A percentile compares a stretch with the other conserved stretches of the same genome.
These are phyloP conservation scores for Microdochium paspali DNA, from an alignment of 2,329 filamentous ascomycete species.

Conservation along the genomic window DNA sequence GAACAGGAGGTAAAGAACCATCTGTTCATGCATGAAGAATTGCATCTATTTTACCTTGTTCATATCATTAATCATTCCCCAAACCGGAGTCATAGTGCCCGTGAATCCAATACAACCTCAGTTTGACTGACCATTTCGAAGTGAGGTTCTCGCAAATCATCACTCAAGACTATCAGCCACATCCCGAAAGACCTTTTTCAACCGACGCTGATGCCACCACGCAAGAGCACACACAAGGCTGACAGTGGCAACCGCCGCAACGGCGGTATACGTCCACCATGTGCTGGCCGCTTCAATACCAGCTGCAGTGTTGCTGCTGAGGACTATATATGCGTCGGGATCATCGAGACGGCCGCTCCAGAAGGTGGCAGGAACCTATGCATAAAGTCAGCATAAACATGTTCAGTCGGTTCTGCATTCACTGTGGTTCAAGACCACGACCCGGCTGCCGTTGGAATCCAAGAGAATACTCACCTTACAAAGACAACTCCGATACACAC, in stretches of 20 bases:
- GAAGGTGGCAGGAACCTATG: slow-evolving; percentile 6
- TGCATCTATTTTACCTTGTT: too few relatives aligned
- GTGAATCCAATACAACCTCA: too few relatives aligned
- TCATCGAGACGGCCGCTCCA: slow-evolving; percentile 5
- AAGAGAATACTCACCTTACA: slow-evolving; percentile 12
- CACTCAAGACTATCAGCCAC: slow-evolving; percentile 15
- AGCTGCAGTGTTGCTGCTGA: slow-evolving; percentile 15
- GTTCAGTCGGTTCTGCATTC: too few relatives aligned
- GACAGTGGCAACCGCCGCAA: slow-evolving; percentile 12
- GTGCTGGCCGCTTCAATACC: slow-evolving; percentile 13
- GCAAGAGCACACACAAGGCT: slow-evolving; percentile 16
- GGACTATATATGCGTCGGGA: slow-evolving; percentile 12
- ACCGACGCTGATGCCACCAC: slow-evolving; percentile 22
- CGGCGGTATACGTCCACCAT: slow-evolving; percentile 17
- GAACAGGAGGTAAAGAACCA: too few relatives aligned
- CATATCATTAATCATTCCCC: too few relatives aligned
- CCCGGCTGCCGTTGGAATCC: too few relatives aligned
- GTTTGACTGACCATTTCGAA: too few relatives aligned
- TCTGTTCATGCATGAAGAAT: too few relatives aligned
- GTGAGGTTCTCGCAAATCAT: too few relatives aligned
- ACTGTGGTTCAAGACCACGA: too few relatives aligned
- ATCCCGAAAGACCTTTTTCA: slow-evolving; percentile 17
- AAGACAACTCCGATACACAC: slow-evolving; percentile 17
- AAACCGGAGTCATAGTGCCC: too few relatives aligned
- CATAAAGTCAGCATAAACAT: too few relatives aligned